Conservation (phyloP, 192 early-diverging fungal species). For the Fimicolochytrium jonesii region DNA sequence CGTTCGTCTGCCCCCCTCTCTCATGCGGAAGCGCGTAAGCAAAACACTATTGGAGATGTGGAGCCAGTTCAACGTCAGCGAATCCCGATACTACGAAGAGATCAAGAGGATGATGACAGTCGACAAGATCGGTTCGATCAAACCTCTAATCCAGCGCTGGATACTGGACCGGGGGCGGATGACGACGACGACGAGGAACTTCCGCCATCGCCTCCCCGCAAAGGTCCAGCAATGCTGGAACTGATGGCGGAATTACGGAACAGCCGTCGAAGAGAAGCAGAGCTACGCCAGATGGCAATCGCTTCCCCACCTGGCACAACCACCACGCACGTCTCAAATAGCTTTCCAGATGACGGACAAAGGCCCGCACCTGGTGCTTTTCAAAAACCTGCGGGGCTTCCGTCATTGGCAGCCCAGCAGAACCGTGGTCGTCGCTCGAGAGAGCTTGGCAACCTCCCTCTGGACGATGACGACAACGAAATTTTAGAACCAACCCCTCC, state of each 20-base stretch:
- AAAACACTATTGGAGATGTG: background rate
- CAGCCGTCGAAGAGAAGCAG: background rate
- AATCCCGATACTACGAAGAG: background rate
- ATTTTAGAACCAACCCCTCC: too few relatives aligned
- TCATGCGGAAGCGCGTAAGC: background rate
- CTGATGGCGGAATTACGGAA: background rate
- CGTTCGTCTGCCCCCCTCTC: background rate
- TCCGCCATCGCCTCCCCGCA: conserved; percentile 4
- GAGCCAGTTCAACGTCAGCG: background rate
- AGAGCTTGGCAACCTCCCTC: too few relatives aligned
- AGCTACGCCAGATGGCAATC: too few relatives aligned
- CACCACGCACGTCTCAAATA: too few relatives aligned
- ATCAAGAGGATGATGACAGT: background rate
- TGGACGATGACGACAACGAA: too few relatives aligned
- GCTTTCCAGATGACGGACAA: too few relatives aligned
- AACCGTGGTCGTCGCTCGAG: too few relatives aligned
- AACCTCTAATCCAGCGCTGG: too few relatives aligned
- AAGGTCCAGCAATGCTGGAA: background rate
- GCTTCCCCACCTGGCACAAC: too few relatives aligned
- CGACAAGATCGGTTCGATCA: background rate
- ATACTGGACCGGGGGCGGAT: background rate
- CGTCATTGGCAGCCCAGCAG: too few relatives aligned
- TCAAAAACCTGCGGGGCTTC: too few relatives aligned
- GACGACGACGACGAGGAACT: background rate
- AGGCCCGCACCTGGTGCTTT: too few relatives aligned